phyloP scores from a whole-genome alignment of 164 flowering plant genomes.

The Echeveria elegans region DNA sequence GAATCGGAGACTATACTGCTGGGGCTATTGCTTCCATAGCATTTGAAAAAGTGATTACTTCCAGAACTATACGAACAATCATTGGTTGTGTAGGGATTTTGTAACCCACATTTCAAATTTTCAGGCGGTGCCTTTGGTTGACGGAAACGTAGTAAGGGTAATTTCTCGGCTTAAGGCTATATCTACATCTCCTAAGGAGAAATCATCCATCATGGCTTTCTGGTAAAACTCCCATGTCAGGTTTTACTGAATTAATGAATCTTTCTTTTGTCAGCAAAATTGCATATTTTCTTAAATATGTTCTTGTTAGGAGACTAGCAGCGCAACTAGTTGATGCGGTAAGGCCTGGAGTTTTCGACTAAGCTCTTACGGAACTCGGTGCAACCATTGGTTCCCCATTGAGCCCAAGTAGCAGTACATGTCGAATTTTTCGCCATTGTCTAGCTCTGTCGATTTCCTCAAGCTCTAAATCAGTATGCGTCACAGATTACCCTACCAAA shows the following conservation, averaged over 20 bases:
- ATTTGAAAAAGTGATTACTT: conserved; percentile 47
- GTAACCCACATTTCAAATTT: background rate
- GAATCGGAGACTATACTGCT: conserved; percentile 91
- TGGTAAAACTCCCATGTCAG: conserved; percentile 34
- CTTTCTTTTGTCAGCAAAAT: no score
- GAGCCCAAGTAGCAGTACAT: conserved; percentile 62
- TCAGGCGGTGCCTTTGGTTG: conserved; percentile 90
- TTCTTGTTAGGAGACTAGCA: conserved; percentile 58
- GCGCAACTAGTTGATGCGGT: conserved; percentile 79
- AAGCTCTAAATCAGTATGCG: conserved; percentile 23
- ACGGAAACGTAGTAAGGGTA: conserved; percentile 89
- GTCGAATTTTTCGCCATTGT: conserved; percentile 68
- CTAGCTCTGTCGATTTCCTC: conserved; percentile 43
- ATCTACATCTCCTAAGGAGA: conserved; percentile 75
- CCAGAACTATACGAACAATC: background rate
- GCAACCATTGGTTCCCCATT: conserved; percentile 66
- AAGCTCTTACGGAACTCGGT: conserved; percentile 95
- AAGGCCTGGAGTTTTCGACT: conserved; percentile 94
- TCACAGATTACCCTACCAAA: conserved; percentile 79
- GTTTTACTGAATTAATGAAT: background rate
- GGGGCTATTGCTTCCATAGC: conserved; percentile 97
- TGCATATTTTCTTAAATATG: background rate
- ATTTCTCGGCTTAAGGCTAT: conserved; percentile 74
- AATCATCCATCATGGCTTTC: conserved; percentile 39
- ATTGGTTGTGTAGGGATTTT: background rate